Evolutionary conservation across 495 filamentous ascomycete genomes (phyloP), one percentile per base, ranked within the genome.

Genomic region (Oleoguttula mirabilis): DNA sequence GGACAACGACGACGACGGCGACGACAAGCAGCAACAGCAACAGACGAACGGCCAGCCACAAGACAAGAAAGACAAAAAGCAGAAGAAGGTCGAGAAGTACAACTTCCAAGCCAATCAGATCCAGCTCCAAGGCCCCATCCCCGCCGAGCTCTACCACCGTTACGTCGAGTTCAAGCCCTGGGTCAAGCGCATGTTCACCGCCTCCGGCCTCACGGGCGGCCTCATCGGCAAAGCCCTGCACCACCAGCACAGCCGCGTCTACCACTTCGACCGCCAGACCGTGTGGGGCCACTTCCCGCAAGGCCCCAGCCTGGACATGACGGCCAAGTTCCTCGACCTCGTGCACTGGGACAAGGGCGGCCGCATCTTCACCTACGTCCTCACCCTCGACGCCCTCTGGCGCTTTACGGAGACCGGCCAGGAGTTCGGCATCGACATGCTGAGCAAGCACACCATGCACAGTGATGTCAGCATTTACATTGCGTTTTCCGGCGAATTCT

Each of bases 391-490:
- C 51, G 80, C 77, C 3, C 67, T 84, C 23, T 68, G 90, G 51
- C 79, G 84, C 17, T 96, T 94, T 61, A 94, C 88, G 0, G 87
- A 94, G 59, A 96, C 88, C 0, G 88, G 88, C 6, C 85, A 88
- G 45, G 86, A 94, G 56, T 94, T 95, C 42, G 84, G 87, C 21
- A 84, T 96, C 42, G 88, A 95, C 55, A 60, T 96, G 44, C 62
- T 96, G 42, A 82, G 76, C 52, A 96, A 96, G 58, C 88, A 96
- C 58, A 92, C 82, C 22, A 87, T 96, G 80, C 88, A 96, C 55
- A 86, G 81, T 55, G 78, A 94, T 61, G 86, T 92, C 3, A 79
- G 77, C 12, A 80, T 80, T 15, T 92, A 94, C 57, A 81, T 96
- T 44, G 87, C 87, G 2, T 94, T 79, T 58, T 80, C 80, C 3